These are phyloP conservation scores for Tylopilus plumbeoviolaceoides DNA, from an alignment of 768 basidiomycete genomes.

Conservation along the genomic window DNA sequence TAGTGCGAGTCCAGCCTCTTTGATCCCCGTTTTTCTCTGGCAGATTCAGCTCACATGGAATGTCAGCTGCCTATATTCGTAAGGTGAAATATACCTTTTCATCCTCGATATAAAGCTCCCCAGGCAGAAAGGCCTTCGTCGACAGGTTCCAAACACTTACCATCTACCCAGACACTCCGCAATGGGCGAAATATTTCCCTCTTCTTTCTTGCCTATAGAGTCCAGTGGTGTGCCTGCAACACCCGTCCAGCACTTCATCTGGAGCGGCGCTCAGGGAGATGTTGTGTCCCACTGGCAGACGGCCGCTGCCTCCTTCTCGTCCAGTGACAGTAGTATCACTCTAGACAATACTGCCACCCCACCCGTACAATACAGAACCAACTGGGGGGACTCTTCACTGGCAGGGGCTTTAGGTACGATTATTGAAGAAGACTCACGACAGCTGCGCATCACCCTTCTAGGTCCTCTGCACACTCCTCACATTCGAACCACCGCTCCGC, in stretches of 20 bases:
- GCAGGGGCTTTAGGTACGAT: not conserved
- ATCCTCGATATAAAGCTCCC: not conserved
- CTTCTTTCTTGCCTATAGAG: not conserved
- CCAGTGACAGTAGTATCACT: not conserved
- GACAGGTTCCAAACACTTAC: not conserved
- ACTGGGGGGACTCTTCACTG: slow-evolving; percentile 1
- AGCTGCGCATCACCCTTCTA: not conserved
- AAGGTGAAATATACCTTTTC: not conserved
- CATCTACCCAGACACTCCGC: not conserved
- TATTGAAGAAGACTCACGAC: not conserved
- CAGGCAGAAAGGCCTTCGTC: not conserved
- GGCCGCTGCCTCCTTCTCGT: not conserved
- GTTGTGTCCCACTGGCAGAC: not conserved
- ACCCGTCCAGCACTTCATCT: not conserved
- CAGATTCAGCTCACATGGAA: not conserved
- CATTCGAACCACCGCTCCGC: not conserved
- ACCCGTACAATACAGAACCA: not conserved
- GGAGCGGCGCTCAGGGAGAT: not conserved
- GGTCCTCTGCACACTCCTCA: not conserved
- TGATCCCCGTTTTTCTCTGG: not conserved
- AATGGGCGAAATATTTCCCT: not conserved
- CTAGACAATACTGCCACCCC: not conserved
- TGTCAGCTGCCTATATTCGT: not conserved
- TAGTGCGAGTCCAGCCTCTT: not conserved
- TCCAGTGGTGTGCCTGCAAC: not conserved